Percentiles rank a stretch among this genome's conserved stretches.
Evolutionary conservation across 2,329 filamentous ascomycete species (phyloP).

Genomic region (Sarocladium strictum): DNA sequence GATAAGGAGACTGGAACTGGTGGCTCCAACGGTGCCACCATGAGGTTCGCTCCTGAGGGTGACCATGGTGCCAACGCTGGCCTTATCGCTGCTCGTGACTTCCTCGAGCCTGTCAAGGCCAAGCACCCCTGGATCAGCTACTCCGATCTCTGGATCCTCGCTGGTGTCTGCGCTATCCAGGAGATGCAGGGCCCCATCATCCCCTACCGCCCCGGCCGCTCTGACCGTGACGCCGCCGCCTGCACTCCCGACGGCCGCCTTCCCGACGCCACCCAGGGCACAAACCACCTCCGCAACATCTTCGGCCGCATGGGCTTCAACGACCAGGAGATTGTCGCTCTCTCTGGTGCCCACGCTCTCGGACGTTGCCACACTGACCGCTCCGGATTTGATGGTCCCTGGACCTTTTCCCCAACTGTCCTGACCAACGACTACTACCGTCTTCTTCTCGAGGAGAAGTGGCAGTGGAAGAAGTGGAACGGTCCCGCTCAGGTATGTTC

Average conservation of each 20-base stretch:
- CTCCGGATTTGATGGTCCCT: constrained; percentile 81
- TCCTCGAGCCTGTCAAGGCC: constrained; percentile 88
- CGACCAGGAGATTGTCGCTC: constrained; percentile 92
- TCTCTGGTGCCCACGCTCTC: constrained; percentile 78
- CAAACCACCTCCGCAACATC: constrained; percentile 80
- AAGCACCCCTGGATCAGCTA: constrained; percentile 82
- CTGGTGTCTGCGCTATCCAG: constrained; percentile 78
- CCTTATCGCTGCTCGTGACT: constrained; percentile 78
- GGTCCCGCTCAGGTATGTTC: constrained; percentile 50
- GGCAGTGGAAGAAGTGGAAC: constrained; percentile 86
- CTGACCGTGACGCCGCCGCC: constrained; percentile 70
- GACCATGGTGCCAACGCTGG: constrained; percentile 93
- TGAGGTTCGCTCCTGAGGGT: constrained; percentile 87
- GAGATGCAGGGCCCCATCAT: constrained; percentile 89
- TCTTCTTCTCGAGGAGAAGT: constrained; percentile 85
- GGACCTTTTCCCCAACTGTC: constrained; percentile 87
- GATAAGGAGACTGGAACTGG: constrained; percentile 84
- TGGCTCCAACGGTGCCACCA: constrained; percentile 92
- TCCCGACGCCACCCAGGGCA: constrained; percentile 71
- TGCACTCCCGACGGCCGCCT: constrained; percentile 92
- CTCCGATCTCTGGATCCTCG: constrained; percentile 95
- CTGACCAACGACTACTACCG: constrained; percentile 94
- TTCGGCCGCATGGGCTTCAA: constrained; percentile 98
- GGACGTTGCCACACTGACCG: constrained; percentile 88
- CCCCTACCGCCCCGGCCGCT: constrained; percentile 81